Evolutionary conservation across 306 rosid genomes (phyloP).

Genomic region (Crotalaria pallida): DNA sequence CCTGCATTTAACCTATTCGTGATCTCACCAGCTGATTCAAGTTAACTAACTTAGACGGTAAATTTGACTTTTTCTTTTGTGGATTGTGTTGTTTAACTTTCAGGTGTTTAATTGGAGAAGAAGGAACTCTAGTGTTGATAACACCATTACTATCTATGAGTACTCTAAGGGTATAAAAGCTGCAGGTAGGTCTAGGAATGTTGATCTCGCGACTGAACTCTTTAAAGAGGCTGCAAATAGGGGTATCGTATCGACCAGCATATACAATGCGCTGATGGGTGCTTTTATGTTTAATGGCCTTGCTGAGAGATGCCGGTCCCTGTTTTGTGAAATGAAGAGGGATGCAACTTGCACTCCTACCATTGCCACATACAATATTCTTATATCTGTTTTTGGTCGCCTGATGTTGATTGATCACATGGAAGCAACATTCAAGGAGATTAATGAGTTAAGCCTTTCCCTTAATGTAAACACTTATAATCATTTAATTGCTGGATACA

Average conservation of each 20-base stretch:
- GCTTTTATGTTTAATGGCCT: constrained; percentile 64
- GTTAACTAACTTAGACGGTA: background rate
- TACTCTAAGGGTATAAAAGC: constrained; percentile 55
- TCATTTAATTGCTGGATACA: constrained; percentile 57
- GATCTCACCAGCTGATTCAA: background rate
- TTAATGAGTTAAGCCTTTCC: constrained; percentile 27
- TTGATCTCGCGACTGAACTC: constrained; percentile 49
- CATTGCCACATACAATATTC: constrained; percentile 37
- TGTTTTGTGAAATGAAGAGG: constrained; percentile 58
- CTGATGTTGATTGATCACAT: constrained; percentile 63
- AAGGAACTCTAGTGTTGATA: constrained; percentile 4
- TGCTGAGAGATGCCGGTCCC: constrained; percentile 44
- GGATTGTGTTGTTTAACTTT: background rate
- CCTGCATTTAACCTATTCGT: too few species aligned
- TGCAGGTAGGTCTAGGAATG: constrained; percentile 54
- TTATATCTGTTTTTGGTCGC: constrained; percentile 52
- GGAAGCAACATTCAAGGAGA: constrained; percentile 58
- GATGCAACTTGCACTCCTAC: constrained; percentile 42
- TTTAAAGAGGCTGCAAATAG: constrained; percentile 56
- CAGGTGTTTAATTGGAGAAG: constrained; percentile 78
- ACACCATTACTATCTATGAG: constrained; percentile 40
- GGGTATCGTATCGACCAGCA: constrained; percentile 43
- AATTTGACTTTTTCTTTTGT: background rate
- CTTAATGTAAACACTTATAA: constrained; percentile 58
- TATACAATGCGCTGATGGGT: constrained; percentile 70